phyloP scores from a whole-genome alignment of 306 rosid genomes.

The Cicer pinnatifidum region DNA sequence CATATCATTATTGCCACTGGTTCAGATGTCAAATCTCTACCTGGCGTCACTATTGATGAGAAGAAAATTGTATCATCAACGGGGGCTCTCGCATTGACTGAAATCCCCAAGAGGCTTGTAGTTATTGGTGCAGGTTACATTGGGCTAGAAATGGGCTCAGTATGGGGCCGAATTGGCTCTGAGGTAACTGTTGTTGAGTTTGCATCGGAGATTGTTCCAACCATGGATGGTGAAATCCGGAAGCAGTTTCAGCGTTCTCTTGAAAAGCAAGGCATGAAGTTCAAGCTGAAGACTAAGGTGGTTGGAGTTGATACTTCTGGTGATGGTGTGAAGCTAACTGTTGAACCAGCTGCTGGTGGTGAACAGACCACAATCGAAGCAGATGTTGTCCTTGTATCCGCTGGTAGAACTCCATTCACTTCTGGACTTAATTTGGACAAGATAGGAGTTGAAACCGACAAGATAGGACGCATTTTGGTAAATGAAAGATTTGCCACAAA shows the following conservation, averaged over 20 bases:
- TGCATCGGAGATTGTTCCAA: constrained; percentile 88
- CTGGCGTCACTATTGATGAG: constrained; percentile 90
- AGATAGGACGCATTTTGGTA: constrained; percentile 77
- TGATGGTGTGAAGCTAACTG: constrained; percentile 82
- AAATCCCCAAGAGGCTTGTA: constrained; percentile 87
- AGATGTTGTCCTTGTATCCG: constrained; percentile 96
- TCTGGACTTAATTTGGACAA: constrained; percentile 80
- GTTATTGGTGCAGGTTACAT: constrained; percentile 98
- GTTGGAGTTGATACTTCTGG: constrained; percentile 87
- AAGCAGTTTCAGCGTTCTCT: constrained; percentile 94
- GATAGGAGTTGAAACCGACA: constrained; percentile 90
- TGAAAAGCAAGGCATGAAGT: constrained; percentile 97
- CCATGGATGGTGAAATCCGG: constrained; percentile 91
- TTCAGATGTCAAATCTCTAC: constrained; percentile 92
- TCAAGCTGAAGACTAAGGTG: constrained; percentile 90
- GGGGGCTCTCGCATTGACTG: constrained; percentile 85
- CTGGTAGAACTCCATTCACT: constrained; percentile 93
- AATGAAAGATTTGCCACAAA: constrained; percentile 78
- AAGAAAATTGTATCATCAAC: constrained; percentile 95
- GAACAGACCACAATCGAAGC: constrained; percentile 76
- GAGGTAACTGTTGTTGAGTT: constrained; percentile 94
- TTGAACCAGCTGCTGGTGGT: constrained; percentile 98
- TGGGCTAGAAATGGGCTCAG: constrained; percentile 99
- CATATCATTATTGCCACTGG: constrained; percentile 91
- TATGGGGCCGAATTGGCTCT: constrained; percentile 94